phyloP scores from a whole-genome alignment of 306 rosid genomes.

The Inga leiocalycina region DNA sequence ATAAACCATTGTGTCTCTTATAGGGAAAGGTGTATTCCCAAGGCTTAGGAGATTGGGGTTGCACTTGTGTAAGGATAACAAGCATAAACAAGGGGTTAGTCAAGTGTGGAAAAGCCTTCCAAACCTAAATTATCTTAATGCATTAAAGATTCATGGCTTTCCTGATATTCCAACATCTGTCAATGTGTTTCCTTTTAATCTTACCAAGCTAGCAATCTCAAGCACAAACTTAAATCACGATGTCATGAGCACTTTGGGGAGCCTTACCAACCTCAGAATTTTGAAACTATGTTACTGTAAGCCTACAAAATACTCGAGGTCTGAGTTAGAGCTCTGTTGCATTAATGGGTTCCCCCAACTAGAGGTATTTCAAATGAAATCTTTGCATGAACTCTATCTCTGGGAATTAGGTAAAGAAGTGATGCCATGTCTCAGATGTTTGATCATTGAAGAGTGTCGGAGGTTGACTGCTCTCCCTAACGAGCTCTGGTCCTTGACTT shows the following conservation, averaged over 20 bases:
- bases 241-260: neutral
- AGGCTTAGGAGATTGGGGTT: neutral
- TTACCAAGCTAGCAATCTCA: neutral
- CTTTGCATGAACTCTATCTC: neutral
- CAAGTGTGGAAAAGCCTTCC: neutral
- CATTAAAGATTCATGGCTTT: neutral
- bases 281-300: neutral
- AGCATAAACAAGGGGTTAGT: neutral
- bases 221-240: neutral
- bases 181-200: neutral
- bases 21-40: neutral
- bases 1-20: neutral
- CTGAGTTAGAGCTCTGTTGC: neutral
- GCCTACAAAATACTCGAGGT: neutral
- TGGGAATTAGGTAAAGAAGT: neutral
- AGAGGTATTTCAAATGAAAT: neutral
- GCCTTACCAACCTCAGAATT: neutral
- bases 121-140: neutral
- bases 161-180: neutral
- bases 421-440: neutral
- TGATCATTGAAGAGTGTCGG: neutral
- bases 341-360: neutral
- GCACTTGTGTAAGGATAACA: neutral
- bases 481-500: neutral
- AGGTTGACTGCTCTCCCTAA: neutral